These are phyloP conservation scores for Trichoderma brevicompactum DNA, from an alignment of 2,329 filamentous ascomycete species.

Conservation along the genomic window DNA sequence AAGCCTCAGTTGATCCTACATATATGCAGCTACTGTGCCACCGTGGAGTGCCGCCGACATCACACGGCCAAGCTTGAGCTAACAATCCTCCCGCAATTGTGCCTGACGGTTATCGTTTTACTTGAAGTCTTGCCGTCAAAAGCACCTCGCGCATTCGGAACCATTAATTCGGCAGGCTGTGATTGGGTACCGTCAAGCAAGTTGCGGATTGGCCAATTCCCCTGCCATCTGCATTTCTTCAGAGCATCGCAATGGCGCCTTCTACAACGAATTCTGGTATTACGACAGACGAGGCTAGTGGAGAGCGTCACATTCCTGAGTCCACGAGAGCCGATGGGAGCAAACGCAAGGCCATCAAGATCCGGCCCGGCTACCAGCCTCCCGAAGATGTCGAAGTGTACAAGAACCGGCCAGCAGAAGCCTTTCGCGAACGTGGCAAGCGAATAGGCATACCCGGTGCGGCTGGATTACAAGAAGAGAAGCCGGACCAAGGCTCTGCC, in stretches of 20 bases:
- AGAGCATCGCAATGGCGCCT: constrained; percentile 48
- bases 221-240: not conserved
- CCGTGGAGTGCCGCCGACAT: not conserved
- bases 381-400: constrained; percentile 96
- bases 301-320: constrained; percentile 86
- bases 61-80: not conserved
- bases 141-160: not conserved
- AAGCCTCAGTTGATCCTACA: not conserved
- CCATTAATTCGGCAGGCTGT: not conserved
- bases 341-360: constrained; percentile 91
- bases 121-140: not conserved
- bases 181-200: constrained; percentile 17
- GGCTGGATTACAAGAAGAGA: constrained; percentile 58
- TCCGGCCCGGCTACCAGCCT: constrained; percentile 89
- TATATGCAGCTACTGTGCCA: not conserved
- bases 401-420: constrained; percentile 87
- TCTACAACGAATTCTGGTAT: constrained; percentile 70
- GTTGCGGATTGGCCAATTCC: not conserved
- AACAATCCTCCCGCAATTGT: not conserved
- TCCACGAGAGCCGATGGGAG: constrained; percentile 86
- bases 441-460: constrained; percentile 73
- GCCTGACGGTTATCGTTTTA: not conserved
- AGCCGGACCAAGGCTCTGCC: constrained; percentile 52
- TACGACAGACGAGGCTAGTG: constrained; percentile 73
- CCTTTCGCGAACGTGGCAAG: constrained; percentile 74